Evolutionary conservation across 768 basidiomycete genomes (phyloP).

Genomic region (Peribolospora baueri): DNA sequence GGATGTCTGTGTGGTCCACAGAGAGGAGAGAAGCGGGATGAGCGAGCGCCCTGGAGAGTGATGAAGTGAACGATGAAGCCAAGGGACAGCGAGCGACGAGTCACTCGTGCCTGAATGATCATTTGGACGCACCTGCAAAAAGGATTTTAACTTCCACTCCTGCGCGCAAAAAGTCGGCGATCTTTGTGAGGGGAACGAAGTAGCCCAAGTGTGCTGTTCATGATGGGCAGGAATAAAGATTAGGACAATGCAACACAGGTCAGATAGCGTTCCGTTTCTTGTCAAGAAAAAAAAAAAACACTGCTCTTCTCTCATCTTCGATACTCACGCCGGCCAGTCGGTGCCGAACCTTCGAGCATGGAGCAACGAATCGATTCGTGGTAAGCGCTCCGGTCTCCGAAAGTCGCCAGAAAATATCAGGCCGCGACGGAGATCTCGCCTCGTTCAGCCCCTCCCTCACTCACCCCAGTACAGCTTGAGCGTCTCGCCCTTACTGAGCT

Average conservation of each 20-base stretch:
- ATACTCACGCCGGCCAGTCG: slow-evolving; percentile 72
- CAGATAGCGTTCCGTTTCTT: no score
- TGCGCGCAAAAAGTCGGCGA: slow-evolving; percentile 81
- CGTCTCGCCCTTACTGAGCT: slow-evolving; percentile 47
- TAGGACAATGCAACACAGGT: no score
- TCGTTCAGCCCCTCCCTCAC: slow-evolving; percentile 15
- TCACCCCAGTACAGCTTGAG: slow-evolving; percentile 81
- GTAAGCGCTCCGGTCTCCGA: no score
- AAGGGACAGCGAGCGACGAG: neutral
- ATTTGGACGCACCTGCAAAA: slow-evolving; percentile 35
- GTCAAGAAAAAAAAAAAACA: neutral
- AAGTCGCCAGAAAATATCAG: no score
- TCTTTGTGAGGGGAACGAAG: slow-evolving; percentile 81
- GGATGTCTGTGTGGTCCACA: slow-evolving; percentile 37
- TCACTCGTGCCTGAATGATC: neutral
- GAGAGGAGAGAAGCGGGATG: neutral
- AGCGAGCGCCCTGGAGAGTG: slow-evolving; percentile 4
- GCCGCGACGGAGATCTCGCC: slow-evolving; percentile 1
- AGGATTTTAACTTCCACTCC: slow-evolving; percentile 72
- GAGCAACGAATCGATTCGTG: no score
- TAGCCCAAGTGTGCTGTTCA: slow-evolving; percentile 77
- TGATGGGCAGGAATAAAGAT: no score
- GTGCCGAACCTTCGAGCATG: slow-evolving; percentile 49
- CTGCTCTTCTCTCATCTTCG: neutral
- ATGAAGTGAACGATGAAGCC: slow-evolving; percentile 17